These are phyloP conservation scores for Talaromyces sp. DNA, from an alignment of 2,329 filamentous ascomycete genomes.

Conservation along the genomic window DNA sequence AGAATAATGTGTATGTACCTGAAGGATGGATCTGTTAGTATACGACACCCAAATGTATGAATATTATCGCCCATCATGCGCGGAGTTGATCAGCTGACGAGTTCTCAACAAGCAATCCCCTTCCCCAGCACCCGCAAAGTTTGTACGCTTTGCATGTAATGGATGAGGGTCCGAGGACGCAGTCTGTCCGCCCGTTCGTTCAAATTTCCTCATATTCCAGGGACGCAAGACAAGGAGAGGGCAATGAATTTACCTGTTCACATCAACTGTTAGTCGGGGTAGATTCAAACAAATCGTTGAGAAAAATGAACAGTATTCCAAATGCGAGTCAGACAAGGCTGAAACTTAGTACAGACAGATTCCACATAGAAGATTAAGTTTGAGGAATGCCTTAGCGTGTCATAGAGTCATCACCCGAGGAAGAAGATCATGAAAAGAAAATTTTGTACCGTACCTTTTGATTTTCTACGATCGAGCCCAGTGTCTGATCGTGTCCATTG, in stretches of 20 bases:
- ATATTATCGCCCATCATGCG: neutral
- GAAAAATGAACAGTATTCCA: slow-evolving; percentile 11
- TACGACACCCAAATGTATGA: neutral
- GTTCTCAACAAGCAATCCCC: slow-evolving; percentile 62
- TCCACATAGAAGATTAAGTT: slow-evolving; percentile 61
- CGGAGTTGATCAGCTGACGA: slow-evolving; percentile 54
- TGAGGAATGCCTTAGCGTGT: slow-evolving; percentile 66
- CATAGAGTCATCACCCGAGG: slow-evolving; percentile 55
- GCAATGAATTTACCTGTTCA: slow-evolving; percentile 8
- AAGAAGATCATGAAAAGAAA: slow-evolving; percentile 13
- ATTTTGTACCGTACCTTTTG: slow-evolving; percentile 39
- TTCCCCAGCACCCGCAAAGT: slow-evolving; percentile 52
- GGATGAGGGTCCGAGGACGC: slow-evolving; percentile 48
- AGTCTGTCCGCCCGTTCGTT: slow-evolving; percentile 67
- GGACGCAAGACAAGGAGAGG: slow-evolving; percentile 10
- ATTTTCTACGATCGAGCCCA: neutral
- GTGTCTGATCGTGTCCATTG: neutral
- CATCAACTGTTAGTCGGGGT: slow-evolving; percentile 11
- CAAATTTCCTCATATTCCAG: slow-evolving; percentile 55
- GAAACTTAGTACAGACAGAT: slow-evolving; percentile 61
- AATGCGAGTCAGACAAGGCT: slow-evolving; percentile 59
- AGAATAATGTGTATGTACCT: slow-evolving; percentile 22
- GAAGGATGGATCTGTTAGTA: slow-evolving; percentile 1
- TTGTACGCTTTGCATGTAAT: slow-evolving; percentile 58
- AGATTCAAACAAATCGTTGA: slow-evolving; percentile 13